Percentiles rank a stretch among this genome's conserved stretches.
These are phyloP conservation scores for Parasarocladium wereldwijsianum DNA, from an alignment of 2,329 filamentous ascomycete species.

Conservation along the genomic window DNA sequence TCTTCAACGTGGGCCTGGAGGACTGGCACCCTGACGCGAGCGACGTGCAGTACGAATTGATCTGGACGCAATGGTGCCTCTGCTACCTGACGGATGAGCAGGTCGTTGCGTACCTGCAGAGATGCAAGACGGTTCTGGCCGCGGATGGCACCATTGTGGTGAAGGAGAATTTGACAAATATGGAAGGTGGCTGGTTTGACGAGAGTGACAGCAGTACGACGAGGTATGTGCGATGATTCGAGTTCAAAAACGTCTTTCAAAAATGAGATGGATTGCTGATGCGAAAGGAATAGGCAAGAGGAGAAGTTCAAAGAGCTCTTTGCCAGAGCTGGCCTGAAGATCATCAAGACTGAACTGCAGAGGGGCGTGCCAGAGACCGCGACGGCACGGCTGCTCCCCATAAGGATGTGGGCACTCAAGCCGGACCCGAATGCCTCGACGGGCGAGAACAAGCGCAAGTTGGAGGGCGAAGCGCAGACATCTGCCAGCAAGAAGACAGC, in stretches of 20 bases:
- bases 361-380: constrained; percentile 50
- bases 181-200: constrained; percentile 53
- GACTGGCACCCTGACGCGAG: constrained; percentile 40
- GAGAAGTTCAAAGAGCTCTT: constrained; percentile 58
- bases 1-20: constrained; percentile 64
- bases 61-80: constrained; percentile 88
- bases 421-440: too few species aligned
- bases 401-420: constrained; percentile 65
- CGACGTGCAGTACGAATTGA: constrained; percentile 53
- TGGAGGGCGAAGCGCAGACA: too few species aligned
- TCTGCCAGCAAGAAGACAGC: too few species aligned
- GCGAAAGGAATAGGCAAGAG: constrained; percentile 39
- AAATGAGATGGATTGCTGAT: constrained; percentile 5
- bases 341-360: constrained; percentile 61
- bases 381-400: constrained; percentile 41
- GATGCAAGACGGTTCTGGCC: constrained; percentile 33
- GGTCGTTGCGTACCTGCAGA: constrained; percentile 49
- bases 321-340: constrained; percentile 46
- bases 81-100: constrained; percentile 67
- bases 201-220: constrained; percentile 65
- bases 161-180: constrained; percentile 55
- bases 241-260: constrained; percentile 3
- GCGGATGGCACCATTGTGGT: constrained; percentile 19
- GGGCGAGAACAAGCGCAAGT: too few species aligned
- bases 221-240: constrained; percentile 24